Evolutionary conservation across 768 basidiomycete species (phyloP), one percentile per base, ranked within the genome.

Genomic region (Multifurca ochricompacta): DNA sequence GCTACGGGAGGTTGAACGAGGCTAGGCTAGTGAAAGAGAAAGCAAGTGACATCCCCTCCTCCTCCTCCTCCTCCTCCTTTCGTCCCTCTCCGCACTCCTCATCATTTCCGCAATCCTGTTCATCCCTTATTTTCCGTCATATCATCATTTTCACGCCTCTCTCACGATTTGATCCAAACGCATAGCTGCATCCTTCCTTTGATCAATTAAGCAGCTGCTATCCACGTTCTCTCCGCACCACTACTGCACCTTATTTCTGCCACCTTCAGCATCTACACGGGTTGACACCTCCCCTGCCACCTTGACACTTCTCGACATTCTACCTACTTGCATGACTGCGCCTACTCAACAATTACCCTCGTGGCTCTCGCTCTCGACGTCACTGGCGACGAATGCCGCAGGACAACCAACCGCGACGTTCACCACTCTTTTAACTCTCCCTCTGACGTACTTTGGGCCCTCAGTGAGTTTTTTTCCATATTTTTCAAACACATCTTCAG

Each of bases 391-490:
- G 6, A 73, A 80, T 63, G 69, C 72, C 3, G 72, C 70, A 48
- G 85, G 84, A 45, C 68, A 69, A 19, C 74, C 77, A 31, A 62
- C 81, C 51, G 72, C 78, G 44, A 87, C 84, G 13, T 72, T 74
- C 39, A 81, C 80, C 23, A 74, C 70, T 30, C 70, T 84, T 9
- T 62, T 87, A 25, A 79, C 75, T 60, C 65, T 90, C 46, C 85
- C 89, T 36, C 70, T 89, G 60, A 90, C 88, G 0, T 91, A 91
- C 69, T 88, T 78, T 60, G 89, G 89, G 28, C 87, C 89, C 49
- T 82, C 83, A 67, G 87, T 90, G 65, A 78, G 87, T 78, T 3
- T 28, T 11, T 48, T 25, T 55, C 28, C 16, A 45, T 48, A 10
- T 18, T 44, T 6, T 53, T 47, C 10, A 10, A 13, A 41, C 27